These are phyloP conservation scores for Parasitella parasitica DNA, from an alignment of 371 early-diverging fungal species.

Conservation along the genomic window DNA sequence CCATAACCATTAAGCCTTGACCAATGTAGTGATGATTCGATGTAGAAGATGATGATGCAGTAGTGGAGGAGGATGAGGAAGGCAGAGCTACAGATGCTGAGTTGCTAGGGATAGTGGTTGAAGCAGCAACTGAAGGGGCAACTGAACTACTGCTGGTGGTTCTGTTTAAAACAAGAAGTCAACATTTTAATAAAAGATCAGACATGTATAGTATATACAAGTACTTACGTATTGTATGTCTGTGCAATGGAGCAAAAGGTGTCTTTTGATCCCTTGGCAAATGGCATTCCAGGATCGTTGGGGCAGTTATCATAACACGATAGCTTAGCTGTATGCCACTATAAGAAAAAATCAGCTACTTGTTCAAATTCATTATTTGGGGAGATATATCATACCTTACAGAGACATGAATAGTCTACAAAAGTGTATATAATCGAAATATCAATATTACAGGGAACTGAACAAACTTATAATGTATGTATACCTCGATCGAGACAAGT, in stretches of 20 bases:
- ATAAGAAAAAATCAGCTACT: not conserved
- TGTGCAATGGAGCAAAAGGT: conserved; percentile 41
- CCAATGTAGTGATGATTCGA: not conserved
- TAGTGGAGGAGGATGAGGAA: not conserved
- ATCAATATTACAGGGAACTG: not conserved
- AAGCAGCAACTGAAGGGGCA: not conserved
- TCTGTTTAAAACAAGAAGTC: not conserved
- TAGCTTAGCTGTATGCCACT: conserved; percentile 26
- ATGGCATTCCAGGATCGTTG: conserved; percentile 14
- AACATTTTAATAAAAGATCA: not conserved
- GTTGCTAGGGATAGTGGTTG: not conserved
- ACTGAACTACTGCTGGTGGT: not conserved
- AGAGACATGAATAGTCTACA: conserved; percentile 29
- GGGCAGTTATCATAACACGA: conserved; percentile 34
- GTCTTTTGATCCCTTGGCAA: conserved; percentile 23
- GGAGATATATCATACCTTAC: conserved; percentile 13
- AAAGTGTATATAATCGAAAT: not conserved
- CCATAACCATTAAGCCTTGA: not conserved
- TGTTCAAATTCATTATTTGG: not conserved
- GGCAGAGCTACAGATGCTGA: not conserved
- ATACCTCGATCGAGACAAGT: conserved; percentile 20
- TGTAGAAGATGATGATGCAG: not conserved
- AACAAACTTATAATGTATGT: not conserved
- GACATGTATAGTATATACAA: not conserved
- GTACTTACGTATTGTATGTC: conserved; percentile 30